A percentile compares a stretch with the other conserved stretches of the same genome.
phyloP scores from a whole-genome alignment of 164 flowering plant species.

The Litsea cubeba region DNA sequence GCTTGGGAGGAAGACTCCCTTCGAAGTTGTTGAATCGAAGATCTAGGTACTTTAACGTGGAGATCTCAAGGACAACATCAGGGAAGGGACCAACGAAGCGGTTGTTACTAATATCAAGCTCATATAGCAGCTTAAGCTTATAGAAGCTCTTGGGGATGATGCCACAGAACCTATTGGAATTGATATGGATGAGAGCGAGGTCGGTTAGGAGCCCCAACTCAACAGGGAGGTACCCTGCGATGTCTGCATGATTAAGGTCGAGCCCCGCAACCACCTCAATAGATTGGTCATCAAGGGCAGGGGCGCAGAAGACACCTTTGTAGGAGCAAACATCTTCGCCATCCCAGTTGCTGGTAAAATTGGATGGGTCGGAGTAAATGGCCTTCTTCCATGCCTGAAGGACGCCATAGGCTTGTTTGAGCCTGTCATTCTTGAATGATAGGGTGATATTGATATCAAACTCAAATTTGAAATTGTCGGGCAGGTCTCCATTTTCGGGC shows the following conservation, averaged over 20 bases:
- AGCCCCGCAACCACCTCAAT: constrained; percentile 62
- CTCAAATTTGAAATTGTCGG: constrained; percentile 28
- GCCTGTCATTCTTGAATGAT: constrained; percentile 42
- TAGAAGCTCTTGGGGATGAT: constrained; percentile 52
- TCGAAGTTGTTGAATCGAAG: constrained; percentile 73
- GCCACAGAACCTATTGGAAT: constrained; percentile 74
- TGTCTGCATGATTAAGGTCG: constrained; percentile 66
- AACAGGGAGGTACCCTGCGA: constrained; percentile 66
- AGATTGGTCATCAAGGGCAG: constrained; percentile 44
- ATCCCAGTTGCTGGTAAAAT: constrained; percentile 56
- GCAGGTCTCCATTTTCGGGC: constrained; percentile 28
- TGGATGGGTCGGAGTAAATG: constrained; percentile 64
- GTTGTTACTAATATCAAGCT: constrained; percentile 78
- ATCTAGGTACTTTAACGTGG: constrained; percentile 52
- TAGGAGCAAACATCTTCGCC: constrained; percentile 66
- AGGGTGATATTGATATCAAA: constrained; percentile 16
- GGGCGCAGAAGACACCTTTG: constrained; percentile 59
- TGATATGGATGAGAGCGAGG: constrained; percentile 60
- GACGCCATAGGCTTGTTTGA: constrained; percentile 51
- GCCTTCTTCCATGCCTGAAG: constrained; percentile 69
- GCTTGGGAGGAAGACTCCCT: constrained; percentile 49
- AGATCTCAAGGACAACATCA: constrained; percentile 35
- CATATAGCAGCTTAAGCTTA: constrained; percentile 36
- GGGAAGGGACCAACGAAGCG: constrained; percentile 79
- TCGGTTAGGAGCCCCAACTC: constrained; percentile 71